These are phyloP conservation scores for Xylaria sp. DNA, from an alignment of 2,329 filamentous ascomycete genomes.

Conservation along the genomic window DNA sequence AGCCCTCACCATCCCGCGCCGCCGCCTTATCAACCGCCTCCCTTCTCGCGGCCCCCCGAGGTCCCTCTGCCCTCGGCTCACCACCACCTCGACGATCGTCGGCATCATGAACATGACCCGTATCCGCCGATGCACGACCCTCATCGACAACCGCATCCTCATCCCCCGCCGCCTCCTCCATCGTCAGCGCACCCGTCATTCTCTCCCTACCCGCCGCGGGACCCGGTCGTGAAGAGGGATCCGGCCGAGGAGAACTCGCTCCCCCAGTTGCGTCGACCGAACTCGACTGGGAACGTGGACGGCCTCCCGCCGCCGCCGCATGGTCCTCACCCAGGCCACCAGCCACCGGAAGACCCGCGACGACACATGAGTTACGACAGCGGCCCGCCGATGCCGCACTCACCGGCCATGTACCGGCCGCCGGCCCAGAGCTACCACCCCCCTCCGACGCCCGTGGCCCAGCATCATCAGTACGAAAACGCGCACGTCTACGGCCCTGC, in stretches of 20 bases:
- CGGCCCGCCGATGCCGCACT: slow-evolving; percentile 48
- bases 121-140: slow-evolving; percentile 60
- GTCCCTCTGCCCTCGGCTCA: slow-evolving; percentile 45
- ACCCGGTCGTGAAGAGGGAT: slow-evolving; percentile 61
- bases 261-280: slow-evolving; percentile 52
- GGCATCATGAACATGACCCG: slow-evolving; percentile 59
- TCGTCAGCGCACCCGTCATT: slow-evolving; percentile 50
- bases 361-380: slow-evolving; percentile 59
- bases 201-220: slow-evolving; percentile 50
- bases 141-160: slow-evolving; percentile 46
- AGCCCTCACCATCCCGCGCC: slow-evolving; percentile 44
- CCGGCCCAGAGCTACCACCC: slow-evolving; percentile 32
- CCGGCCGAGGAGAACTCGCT: slow-evolving; percentile 49
- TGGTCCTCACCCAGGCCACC: slow-evolving; percentile 38
- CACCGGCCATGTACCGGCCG: slow-evolving; percentile 41
- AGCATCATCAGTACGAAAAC: slow-evolving; percentile 36
- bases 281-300: slow-evolving; percentile 49
- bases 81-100: slow-evolving; percentile 56
- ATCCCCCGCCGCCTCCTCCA: slow-evolving; percentile 44
- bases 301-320: slow-evolving; percentile 43
- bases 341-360: slow-evolving; percentile 50
- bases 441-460: slow-evolving; percentile 34
- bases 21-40: slow-evolving; percentile 41
- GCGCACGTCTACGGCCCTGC: slow-evolving; percentile 45
- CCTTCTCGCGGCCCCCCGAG: slow-evolving; percentile 44